These are phyloP conservation scores for Cydonia oblonga DNA, from an alignment of 331 rosid species.

Conservation along the genomic window DNA sequence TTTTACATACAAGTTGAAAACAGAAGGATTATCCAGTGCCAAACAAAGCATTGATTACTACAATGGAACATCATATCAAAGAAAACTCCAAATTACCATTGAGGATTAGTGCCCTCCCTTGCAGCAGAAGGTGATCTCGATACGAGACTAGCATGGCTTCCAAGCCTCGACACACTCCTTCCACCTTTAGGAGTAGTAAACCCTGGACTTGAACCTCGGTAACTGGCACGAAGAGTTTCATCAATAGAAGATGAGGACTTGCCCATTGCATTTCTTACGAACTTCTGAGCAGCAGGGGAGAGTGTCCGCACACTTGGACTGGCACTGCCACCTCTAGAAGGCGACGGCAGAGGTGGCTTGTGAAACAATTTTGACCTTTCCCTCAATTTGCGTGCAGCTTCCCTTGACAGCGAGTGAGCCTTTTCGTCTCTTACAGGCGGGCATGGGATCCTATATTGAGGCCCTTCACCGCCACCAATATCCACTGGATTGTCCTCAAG, in stretches of 20 bases:
- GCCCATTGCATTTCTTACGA: constrained; percentile 78
- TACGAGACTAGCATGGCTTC: constrained; percentile 45
- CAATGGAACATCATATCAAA: not conserved
- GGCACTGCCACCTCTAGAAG: constrained; percentile 77
- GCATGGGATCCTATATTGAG: constrained; percentile 73
- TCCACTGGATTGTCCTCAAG: constrained; percentile 72
- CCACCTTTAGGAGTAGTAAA: constrained; percentile 65
- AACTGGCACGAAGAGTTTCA: constrained; percentile 93
- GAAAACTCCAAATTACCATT: constrained; percentile 43
- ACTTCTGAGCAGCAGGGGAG: constrained; percentile 94
- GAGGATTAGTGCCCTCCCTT: constrained; percentile 70
- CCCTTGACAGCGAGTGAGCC: constrained; percentile 89
- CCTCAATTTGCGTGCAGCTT: constrained; percentile 73
- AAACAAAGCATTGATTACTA: constrained; percentile 3
- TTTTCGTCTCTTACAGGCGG: constrained; percentile 69
- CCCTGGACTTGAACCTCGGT: constrained; percentile 77
- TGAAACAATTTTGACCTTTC: constrained; percentile 75
- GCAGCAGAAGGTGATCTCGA: constrained; percentile 88
- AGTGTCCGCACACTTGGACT: constrained; percentile 74
- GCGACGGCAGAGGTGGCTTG: constrained; percentile 88
- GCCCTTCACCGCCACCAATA: constrained; percentile 83
- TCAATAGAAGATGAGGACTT: constrained; percentile 68
- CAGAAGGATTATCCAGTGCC: not conserved
- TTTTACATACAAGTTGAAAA: not conserved
- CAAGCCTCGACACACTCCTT: constrained; percentile 72